Evolutionary conservation across 306 rosid species (phyloP).

Genomic region (Sechiopsis laciniata): DNA sequence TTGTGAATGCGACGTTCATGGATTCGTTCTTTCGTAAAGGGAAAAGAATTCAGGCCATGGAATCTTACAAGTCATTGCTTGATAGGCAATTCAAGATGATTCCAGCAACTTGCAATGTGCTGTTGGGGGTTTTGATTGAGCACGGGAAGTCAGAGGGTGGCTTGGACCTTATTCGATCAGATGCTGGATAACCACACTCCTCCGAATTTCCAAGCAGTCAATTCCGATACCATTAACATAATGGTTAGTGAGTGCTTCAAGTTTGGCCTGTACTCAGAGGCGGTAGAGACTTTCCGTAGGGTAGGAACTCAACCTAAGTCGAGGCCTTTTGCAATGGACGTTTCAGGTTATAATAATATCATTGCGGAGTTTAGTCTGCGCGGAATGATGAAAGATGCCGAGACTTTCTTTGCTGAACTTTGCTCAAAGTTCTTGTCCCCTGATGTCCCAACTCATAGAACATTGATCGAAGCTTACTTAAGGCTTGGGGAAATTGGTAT

Average conservation of each 20-base stretch:
- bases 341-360: slow-evolving; percentile 80
- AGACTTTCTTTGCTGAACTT: slow-evolving; percentile 55
- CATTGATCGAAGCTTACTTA: slow-evolving; percentile 71
- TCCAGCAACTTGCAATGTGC: slow-evolving; percentile 84
- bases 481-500: slow-evolving; percentile 54
- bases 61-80: slow-evolving; percentile 61
- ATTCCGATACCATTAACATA: slow-evolving; percentile 72
- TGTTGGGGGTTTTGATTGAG: slow-evolving; percentile 67
- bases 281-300: slow-evolving; percentile 62
- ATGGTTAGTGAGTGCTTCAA: slow-evolving; percentile 86
- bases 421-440: slow-evolving; percentile 75
- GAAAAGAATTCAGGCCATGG: slow-evolving; percentile 76
- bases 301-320: slow-evolving; percentile 68
- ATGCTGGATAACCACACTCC: slow-evolving; percentile 93
- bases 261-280: slow-evolving; percentile 50
- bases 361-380: slow-evolving; percentile 66
- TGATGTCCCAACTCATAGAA: slow-evolving; percentile 71
- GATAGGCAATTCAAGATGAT: slow-evolving; percentile 67
- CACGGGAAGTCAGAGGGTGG: slow-evolving; percentile 48
- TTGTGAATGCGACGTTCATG: slow-evolving; percentile 78
- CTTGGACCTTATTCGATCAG: slow-evolving; percentile 58
- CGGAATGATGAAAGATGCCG: slow-evolving; percentile 67
- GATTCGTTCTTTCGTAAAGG: slow-evolving; percentile 71
- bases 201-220: slow-evolving; percentile 77
- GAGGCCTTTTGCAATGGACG: slow-evolving; percentile 82